Evolutionary conservation across 2,329 filamentous ascomycete species (phyloP).

Genomic region (Aspergillus sp.): DNA sequence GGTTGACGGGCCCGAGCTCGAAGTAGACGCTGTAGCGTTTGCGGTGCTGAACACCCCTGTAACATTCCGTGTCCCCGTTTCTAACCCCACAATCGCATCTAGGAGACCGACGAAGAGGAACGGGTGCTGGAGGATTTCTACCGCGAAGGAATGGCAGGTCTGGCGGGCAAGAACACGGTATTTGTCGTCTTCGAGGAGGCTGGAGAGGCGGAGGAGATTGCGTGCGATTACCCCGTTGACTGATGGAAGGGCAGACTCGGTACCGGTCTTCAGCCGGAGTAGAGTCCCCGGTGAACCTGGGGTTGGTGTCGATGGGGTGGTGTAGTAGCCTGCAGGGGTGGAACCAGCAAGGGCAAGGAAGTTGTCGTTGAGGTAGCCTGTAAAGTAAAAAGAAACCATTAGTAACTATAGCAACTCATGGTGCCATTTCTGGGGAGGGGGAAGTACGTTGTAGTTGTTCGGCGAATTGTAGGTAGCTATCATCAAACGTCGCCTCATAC

Average conservation of each 20-base stretch:
- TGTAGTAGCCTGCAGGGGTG: slow-evolving; percentile 42
- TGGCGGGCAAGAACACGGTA: slow-evolving; percentile 67
- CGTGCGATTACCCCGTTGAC: slow-evolving; percentile 83
- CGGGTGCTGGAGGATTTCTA: slow-evolving; percentile 88
- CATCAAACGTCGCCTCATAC: slow-evolving; percentile 78
- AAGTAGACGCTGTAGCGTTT: slow-evolving; percentile 17
- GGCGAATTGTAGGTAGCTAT: slow-evolving; percentile 74
- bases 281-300: slow-evolving; percentile 62
- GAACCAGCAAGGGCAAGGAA: slow-evolving; percentile 68
- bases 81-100: slow-evolving; percentile 69
- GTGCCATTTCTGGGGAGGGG: neutral
- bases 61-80: slow-evolving; percentile 65
- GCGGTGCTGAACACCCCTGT: slow-evolving; percentile 53
- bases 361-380: slow-evolving; percentile 68
- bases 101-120: slow-evolving; percentile 86
- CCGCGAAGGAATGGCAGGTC: slow-evolving; percentile 82
- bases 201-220: slow-evolving; percentile 80
- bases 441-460: slow-evolving; percentile 71
- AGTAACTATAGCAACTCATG: slow-evolving; percentile 1
- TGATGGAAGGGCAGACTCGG: slow-evolving; percentile 88
- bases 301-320: slow-evolving; percentile 49
- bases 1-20: slow-evolving; percentile 7
- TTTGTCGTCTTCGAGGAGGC: slow-evolving; percentile 63
- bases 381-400: slow-evolving; percentile 5
- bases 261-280: slow-evolving; percentile 88